Evolutionary conservation across 176 grass and related monocot genomes (phyloP).

Genomic region (Avena insularis): DNA sequence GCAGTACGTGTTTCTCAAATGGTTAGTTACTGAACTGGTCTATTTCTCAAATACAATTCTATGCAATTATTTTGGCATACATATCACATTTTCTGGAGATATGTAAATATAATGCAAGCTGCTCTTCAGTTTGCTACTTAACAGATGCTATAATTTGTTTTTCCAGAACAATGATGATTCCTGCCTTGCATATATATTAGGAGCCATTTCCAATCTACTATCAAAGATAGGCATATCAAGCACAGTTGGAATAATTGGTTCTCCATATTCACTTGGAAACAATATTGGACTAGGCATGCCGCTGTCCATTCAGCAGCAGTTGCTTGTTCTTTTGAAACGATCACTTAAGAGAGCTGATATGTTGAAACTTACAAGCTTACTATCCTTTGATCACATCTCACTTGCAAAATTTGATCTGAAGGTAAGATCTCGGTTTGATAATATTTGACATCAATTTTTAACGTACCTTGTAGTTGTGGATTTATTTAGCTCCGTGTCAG

Average conservation of each 20-base stretch:
- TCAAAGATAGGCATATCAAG: slow-evolving; percentile 84
- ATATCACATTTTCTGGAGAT: not conserved
- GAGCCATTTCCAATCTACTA: slow-evolving; percentile 86
- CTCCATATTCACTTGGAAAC: slow-evolving; percentile 78
- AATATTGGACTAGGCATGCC: slow-evolving; percentile 82
- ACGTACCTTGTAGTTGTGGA: not conserved
- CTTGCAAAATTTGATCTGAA: slow-evolving; percentile 93
- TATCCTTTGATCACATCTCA: slow-evolving; percentile 79
- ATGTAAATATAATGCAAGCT: not conserved
- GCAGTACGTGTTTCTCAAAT: slow-evolving; percentile 96
- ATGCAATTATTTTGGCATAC: not conserved
- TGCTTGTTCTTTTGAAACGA: slow-evolving; percentile 91
- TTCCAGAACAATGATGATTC: slow-evolving; percentile 92
- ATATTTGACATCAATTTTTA: slow-evolving; percentile 11
- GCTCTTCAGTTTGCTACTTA: slow-evolving; percentile 17
- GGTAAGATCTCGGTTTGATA: slow-evolving; percentile 51
- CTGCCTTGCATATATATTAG: slow-evolving; percentile 91
- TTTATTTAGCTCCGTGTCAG: slow-evolving; percentile 3
- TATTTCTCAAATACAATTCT: slow-evolving; percentile 29
- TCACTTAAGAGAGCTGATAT: slow-evolving; percentile 91
- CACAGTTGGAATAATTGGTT: slow-evolving; percentile 73
- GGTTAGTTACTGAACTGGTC: slow-evolving; percentile 57
- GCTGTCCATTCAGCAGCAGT: slow-evolving; percentile 78
- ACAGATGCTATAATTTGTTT: slow-evolving; percentile 41
- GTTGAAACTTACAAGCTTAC: slow-evolving; percentile 79